phyloP scores from a whole-genome alignment of 805 yeast genomes.

The Saturnispora dispora region DNA sequence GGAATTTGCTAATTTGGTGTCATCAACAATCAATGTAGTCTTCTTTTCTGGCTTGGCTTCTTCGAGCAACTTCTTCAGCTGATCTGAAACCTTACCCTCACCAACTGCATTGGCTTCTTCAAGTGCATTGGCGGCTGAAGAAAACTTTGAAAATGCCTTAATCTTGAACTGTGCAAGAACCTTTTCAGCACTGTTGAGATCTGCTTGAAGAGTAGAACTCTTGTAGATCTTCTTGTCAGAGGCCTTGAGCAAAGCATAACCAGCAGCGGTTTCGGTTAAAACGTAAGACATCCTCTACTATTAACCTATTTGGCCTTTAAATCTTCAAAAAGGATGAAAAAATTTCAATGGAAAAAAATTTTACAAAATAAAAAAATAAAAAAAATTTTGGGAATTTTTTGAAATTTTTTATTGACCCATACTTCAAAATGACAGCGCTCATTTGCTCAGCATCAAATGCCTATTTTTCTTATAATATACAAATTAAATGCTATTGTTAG shows the following conservation, averaged over 20 bases:
- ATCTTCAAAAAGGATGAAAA: not conserved
- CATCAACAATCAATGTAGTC: slow-evolving; percentile 82
- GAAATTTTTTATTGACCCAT: not conserved
- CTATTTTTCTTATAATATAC: not conserved
- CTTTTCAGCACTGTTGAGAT: slow-evolving; percentile 72
- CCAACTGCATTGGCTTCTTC: slow-evolving; percentile 89
- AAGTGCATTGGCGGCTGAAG: slow-evolving; percentile 89
- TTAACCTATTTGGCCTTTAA: not conserved
- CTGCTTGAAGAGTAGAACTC: slow-evolving; percentile 62
- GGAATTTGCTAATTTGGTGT: slow-evolving; percentile 91
- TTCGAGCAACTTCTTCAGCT: slow-evolving; percentile 66
- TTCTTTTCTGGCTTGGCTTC: slow-evolving; percentile 75
- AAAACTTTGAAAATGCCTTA: slow-evolving; percentile 91
- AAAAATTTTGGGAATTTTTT: not conserved
- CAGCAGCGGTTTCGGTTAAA: slow-evolving; percentile 97
- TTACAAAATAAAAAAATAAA: not conserved
- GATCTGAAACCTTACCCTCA: slow-evolving; percentile 89
- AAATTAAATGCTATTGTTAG: not conserved
- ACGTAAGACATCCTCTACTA: slow-evolving; percentile 62
- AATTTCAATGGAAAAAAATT: not conserved
- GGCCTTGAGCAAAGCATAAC: slow-evolving; percentile 95
- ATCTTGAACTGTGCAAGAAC: slow-evolving; percentile 87
- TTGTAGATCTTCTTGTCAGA: slow-evolving; percentile 96
- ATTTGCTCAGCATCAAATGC: not conserved
- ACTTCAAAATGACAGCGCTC: not conserved